These are phyloP conservation scores for Niveomyces coronatus DNA, from an alignment of 2,329 filamentous ascomycete species.

Conservation along the genomic window DNA sequence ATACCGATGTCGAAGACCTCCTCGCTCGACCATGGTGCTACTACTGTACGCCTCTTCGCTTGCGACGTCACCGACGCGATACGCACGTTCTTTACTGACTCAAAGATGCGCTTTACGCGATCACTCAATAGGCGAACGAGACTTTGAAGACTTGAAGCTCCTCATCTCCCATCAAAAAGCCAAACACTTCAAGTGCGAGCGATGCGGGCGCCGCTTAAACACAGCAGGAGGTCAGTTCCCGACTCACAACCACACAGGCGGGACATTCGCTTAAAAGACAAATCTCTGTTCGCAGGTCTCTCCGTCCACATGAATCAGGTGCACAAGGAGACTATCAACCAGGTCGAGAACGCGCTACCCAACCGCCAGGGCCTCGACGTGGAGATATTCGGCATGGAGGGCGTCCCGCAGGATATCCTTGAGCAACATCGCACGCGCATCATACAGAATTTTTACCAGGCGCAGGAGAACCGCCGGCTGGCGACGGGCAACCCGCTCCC, in stretches of 20 bases:
- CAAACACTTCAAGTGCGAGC: constrained; percentile 98
- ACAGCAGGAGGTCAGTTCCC: constrained; percentile 72
- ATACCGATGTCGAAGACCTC: constrained; percentile 80
- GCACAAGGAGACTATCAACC: constrained; percentile 82
- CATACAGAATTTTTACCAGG: constrained; percentile 73
- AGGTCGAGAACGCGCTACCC: constrained; percentile 85
- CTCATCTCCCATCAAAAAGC: constrained; percentile 96
- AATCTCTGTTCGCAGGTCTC: constrained; percentile 49
- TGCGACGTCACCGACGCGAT: no score
- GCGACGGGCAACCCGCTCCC: constrained; percentile 76
- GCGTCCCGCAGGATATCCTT: constrained; percentile 77
- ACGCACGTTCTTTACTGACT: background rate
- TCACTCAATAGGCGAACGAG: constrained; percentile 58
- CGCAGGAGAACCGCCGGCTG: constrained; percentile 70
- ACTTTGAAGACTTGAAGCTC: constrained; percentile 95
- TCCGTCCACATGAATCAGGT: constrained; percentile 97
- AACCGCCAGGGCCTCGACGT: constrained; percentile 79
- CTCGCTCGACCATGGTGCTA: constrained; percentile 91
- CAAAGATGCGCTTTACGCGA: constrained; percentile 5
- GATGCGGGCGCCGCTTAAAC: constrained; percentile 79
- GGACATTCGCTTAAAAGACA: background rate
- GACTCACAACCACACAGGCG: no score
- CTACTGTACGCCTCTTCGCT: constrained; percentile 54
- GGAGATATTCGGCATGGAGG: constrained; percentile 98
- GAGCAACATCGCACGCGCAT: constrained; percentile 80